These are phyloP conservation scores for Plasmodium gaboni DNA, from an alignment of 169 alveolate species.

Conservation along the genomic window DNA sequence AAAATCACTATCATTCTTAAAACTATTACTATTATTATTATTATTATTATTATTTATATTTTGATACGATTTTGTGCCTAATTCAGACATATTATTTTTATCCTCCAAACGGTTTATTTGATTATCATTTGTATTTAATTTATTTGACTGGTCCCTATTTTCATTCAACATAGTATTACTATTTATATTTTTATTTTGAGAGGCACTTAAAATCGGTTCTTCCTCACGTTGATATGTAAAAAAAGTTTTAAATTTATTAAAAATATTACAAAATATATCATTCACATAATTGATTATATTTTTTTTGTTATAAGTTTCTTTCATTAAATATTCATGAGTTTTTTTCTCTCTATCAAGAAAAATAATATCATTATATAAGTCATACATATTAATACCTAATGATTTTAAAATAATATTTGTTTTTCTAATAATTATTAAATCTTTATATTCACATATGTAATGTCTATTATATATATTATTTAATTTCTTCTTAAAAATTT, in stretches of 20 bases:
- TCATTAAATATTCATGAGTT: slow-evolving; percentile 76
- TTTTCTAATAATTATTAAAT: slow-evolving; percentile 59
- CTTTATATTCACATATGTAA: slow-evolving; percentile 76
- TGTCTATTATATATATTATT: slow-evolving; percentile 76
- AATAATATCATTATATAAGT: slow-evolving; percentile 64
- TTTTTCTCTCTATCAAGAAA: slow-evolving; percentile 69
- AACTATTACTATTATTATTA: neutral
- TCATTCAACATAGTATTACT: neutral
- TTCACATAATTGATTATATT: slow-evolving; percentile 12
- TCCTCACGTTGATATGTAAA: neutral
- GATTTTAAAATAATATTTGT: slow-evolving; percentile 69
- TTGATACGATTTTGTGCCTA: neutral
- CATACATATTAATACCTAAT: slow-evolving; percentile 68
- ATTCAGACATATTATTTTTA: neutral
- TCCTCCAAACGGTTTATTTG: neutral
- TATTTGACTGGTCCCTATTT: neutral
- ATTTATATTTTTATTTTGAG: neutral
- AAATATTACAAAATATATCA: slow-evolving; percentile 13
- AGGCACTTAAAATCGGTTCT: neutral
- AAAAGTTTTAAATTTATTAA: slow-evolving; percentile 5
- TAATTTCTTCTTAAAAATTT: slow-evolving; percentile 58
- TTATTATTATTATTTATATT: neutral
- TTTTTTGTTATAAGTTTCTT: slow-evolving; percentile 24
- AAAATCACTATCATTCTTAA: neutral
- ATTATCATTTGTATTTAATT: neutral